Conservation (phyloP, 2,329 filamentous ascomycete species). For the Fusarium tjaetaba region DNA sequence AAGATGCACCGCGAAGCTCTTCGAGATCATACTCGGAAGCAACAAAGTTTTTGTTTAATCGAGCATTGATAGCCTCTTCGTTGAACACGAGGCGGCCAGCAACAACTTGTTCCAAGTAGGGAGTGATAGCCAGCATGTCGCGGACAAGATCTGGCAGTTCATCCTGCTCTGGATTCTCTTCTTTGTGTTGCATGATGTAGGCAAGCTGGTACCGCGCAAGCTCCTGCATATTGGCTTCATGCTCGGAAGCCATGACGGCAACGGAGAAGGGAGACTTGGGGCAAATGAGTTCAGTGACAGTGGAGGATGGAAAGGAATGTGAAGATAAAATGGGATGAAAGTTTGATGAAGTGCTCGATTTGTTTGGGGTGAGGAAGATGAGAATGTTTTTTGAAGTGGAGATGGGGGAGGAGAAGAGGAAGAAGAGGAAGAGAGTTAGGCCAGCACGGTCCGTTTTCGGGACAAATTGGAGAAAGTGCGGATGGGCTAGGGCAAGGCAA, state of each 20-base stretch:
- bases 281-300: too few species aligned
- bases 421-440: background rate
- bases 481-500: background rate
- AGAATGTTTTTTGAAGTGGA: background rate
- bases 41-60: background rate
- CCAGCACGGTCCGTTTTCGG: background rate
- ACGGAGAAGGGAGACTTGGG: too few species aligned
- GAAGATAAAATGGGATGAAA: background rate
- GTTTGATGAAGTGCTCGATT: background rate
- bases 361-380: background rate
- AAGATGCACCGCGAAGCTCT: background rate
- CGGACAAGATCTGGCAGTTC: accelerated
- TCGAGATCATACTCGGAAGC: background rate
- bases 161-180: too few species aligned
- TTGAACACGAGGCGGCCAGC: background rate
- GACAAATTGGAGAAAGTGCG: background rate
- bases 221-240: background rate
- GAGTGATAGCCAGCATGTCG: background rate
- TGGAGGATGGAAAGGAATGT: accelerated
- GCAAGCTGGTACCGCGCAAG: background rate
- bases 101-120: background rate
- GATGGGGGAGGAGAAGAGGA: too few species aligned
- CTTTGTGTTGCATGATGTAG: background rate
- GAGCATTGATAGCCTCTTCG: background rate
- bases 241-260: background rate